Evolutionary conservation across 2,329 filamentous ascomycete genomes (phyloP), one percentile per base, ranked within the genome.

Genomic region (Microdochium trichocladiopsis): DNA sequence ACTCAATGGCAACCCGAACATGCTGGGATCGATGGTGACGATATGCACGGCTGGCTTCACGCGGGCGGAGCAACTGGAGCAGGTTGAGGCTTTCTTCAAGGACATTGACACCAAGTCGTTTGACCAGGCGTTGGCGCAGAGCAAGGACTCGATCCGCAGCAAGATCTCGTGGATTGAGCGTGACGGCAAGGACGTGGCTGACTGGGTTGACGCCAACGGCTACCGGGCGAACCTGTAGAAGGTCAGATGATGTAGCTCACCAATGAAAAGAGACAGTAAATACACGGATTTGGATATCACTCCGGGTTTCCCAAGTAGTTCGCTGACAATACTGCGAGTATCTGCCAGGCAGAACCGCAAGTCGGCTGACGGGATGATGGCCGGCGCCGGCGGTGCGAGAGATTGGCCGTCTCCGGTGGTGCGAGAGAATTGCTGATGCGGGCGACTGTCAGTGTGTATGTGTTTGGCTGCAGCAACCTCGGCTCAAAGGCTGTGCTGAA

Each of bases 121-220:
- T 63, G 90, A 95, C 64, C 86, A 92, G 66, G 85, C 88, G 49
- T 75, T 97, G 53, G 90, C 90, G n/a, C 93, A 97, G 76, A 93
- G 87, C 67, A 79, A 87, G 60, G 93, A 97, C 68, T 79, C 85
- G 3, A 87, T 96, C 62, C 82, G 82, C 55, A 91, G 91, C 52
- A 97, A 96, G 82, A 79, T 86, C 61, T 80, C 84, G 54, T 95
- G 90, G 90, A 67, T 95, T 52, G 72, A 83, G 68, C 82, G 90
- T 53, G 92, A 96, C 69, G 76, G 78, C 45, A 78, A 82, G 25
- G 90, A 95, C 69, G 88, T 96, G n/a, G 78, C 82, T 66, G 63
- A 69, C 51, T 71, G 72, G 57, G 72, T 90, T 57, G 82, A 82
- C 69, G 74, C 79, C 62, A 83, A 86, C 60, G 79, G 80, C 51